Percentiles rank a stretch among this genome's conserved stretches.
Evolutionary conservation across 2,329 filamentous ascomycete species (phyloP).

Genomic region (Pseudogymnoascus sp.): DNA sequence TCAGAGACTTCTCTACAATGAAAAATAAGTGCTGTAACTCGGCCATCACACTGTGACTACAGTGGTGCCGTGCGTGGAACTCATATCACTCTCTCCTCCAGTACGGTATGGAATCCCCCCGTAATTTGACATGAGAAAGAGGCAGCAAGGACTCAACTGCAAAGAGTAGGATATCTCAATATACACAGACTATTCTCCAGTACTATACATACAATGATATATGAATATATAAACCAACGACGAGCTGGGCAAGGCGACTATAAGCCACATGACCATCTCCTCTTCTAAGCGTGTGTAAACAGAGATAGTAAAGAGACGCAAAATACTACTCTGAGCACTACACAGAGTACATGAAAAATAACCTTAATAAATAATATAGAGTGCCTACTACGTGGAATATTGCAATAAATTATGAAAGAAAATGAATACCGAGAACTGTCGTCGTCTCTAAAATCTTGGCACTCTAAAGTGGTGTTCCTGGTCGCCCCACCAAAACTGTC

Average conservation of each 20-base stretch:
- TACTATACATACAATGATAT: background rate
- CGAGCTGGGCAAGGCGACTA: background rate
- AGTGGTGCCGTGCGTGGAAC: background rate
- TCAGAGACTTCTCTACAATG: background rate
- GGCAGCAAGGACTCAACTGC: background rate
- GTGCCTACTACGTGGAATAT: background rate
- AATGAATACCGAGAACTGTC: background rate
- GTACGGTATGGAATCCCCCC: background rate
- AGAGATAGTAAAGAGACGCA: background rate
- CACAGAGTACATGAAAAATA: background rate
- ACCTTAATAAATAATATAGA: background rate
- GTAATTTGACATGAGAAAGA: background rate
- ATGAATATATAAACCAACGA: background rate
- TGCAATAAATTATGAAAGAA: background rate
- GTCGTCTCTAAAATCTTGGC: constrained; percentile 5
- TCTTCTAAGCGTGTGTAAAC: background rate
- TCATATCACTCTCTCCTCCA: background rate
- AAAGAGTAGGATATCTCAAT: background rate
- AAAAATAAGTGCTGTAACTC: background rate
- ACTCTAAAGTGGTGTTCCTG: background rate
- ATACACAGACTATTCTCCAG: background rate
- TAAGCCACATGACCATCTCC: background rate
- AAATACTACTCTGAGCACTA: background rate
- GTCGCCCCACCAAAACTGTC: constrained; percentile 5
- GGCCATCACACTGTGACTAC: background rate